Evolutionary conservation across 106 monocot species (phyloP), one percentile per base, ranked within the genome.

Genomic region (Agapanthus africanus): DNA sequence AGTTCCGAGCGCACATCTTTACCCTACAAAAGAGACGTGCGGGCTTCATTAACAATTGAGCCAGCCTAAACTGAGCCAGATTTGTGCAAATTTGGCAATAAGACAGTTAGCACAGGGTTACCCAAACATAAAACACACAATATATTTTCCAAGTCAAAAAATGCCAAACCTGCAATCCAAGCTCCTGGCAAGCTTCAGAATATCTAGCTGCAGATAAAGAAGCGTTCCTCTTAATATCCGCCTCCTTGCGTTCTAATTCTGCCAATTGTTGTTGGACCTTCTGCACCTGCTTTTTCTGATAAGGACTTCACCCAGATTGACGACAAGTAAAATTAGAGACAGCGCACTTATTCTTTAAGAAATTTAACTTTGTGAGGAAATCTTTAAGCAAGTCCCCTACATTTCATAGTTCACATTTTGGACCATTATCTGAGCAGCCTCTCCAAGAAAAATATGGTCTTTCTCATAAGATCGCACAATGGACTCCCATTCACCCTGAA

Each of bases 371-470:
- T 35, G 23, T 21, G 10, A 38, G 25, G n/a, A 71, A 37, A 69
- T 68, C 33, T 35, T 32, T 26, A 39, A 68, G 25, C 21, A 77
- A 71, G 36, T 51, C 6, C 2, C 78, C 65, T 90, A 99, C 99
- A 99, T 93, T 83, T 99, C 99, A 78, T 99, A 99, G 71, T 87
- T 93, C 19, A 93, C 90, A 83, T 99, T 99, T 71, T 99, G 93
- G 30, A 79, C 60, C 82, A 99, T 84, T 56, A 99, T 87, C 61
- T 99, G 93, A 73, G 99, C 88, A 71, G 90, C 90, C 69, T 99
- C 99, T 64, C 99, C 99, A 67, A 99, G 83, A 72, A 99, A 99
- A 37, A 99, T 73, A 76, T 83, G 84, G 69, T 99, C 99, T 70
- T 99, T 99, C 83, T 99, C 99, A 76, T 71, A 90, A 38, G 73